These are phyloP conservation scores for Setaria italica DNA, from an alignment of 202 grass and related monocot genomes.

Conservation along the genomic window DNA sequence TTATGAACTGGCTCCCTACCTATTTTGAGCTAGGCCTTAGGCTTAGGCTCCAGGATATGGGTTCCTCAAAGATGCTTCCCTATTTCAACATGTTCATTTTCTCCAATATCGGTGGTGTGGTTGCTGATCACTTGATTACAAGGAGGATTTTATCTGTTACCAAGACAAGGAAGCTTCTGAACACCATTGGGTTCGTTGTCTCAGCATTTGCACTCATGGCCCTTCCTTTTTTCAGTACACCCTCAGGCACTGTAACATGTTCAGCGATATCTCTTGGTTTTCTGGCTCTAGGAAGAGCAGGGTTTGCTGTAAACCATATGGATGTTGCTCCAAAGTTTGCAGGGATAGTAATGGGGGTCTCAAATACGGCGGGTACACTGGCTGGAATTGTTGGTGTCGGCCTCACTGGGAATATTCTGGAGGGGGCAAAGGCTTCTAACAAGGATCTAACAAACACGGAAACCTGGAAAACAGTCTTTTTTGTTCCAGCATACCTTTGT, in stretches of 20 bases:
- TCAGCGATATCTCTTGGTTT: conserved; percentile 81
- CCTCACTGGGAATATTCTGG: conserved; percentile 87
- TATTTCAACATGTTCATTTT: conserved; percentile 99
- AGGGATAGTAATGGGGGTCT: conserved; percentile 98
- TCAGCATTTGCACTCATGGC: conserved; percentile 88
- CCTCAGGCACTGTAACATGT: conserved; percentile 71
- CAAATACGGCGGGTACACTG: conserved; percentile 89
- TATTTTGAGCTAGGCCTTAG: conserved; percentile 87
- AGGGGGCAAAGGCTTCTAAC: conserved; percentile 72
- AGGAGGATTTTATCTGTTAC: conserved; percentile 87
- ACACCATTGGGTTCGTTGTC: conserved; percentile 82
- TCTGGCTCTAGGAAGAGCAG: conserved; percentile 87
- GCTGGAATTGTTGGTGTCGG: conserved; percentile 86
- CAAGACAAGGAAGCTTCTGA: conserved; percentile 87
- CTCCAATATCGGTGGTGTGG: conserved; percentile 88
- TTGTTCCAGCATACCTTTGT: conserved; percentile 88
- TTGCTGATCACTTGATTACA: conserved; percentile 91
- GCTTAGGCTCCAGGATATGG: conserved; percentile 93
- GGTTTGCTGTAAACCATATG: conserved; percentile 98
- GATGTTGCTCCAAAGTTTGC: conserved; percentile 95
- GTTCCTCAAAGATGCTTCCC: conserved; percentile 95
- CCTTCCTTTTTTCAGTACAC: conserved; percentile 74
- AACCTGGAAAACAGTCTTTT: conserved; percentile 83
- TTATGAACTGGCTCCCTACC: conserved; percentile 98
- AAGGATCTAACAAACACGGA: conserved; percentile 76